Percentiles rank a stretch among this genome's conserved stretches.
Conservation (phyloP, 768 basidiomycete species). For the Glaciozyma martinii region DNA sequence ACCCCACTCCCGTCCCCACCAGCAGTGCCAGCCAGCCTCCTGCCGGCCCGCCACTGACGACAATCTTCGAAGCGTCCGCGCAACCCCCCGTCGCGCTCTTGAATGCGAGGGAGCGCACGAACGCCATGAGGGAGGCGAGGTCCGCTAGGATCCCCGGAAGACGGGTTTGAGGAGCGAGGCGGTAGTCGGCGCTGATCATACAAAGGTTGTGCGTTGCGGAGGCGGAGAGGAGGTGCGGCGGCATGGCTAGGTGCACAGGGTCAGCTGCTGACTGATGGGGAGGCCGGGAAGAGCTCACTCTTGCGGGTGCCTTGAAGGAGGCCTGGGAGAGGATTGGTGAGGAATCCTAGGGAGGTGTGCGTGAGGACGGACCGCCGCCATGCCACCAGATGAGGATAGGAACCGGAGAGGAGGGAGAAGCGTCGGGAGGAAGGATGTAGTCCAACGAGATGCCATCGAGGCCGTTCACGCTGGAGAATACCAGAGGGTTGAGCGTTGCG, state of each 20-base stretch:
- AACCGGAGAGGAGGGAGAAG: conserved; percentile 11
- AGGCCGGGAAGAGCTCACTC: conserved; percentile 2
- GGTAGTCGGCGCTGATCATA: conserved; percentile 40
- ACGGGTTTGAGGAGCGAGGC: conserved; percentile 40
- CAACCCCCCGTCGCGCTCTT: conserved; percentile 3
- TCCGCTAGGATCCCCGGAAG: conserved; percentile 39
- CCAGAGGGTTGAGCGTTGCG: not conserved
- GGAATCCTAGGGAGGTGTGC: not conserved
- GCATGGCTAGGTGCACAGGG: not conserved
- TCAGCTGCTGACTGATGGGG: not conserved
- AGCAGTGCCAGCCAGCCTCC: conserved; percentile 30
- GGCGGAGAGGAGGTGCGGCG: conserved; percentile 37
- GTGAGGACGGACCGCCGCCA: conserved; percentile 20
- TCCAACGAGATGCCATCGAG: conserved; percentile 28
- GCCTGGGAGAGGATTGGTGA: not conserved
- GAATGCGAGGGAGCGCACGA: conserved; percentile 23
- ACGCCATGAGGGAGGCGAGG: conserved; percentile 26
- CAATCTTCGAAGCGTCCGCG: conserved; percentile 16
- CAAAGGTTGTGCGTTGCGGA: conserved; percentile 26
- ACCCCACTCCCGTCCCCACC: conserved; percentile 21
- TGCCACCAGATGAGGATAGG: conserved; percentile 30
- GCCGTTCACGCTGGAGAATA: conserved; percentile 17
- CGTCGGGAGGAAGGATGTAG: conserved; percentile 15
- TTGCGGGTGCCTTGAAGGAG: conserved; percentile 17
- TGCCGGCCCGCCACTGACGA: conserved; percentile 16